Base-by-base conservation (phyloP, 345 rosid genomes). In the Kernera saxatilis region DNA sequence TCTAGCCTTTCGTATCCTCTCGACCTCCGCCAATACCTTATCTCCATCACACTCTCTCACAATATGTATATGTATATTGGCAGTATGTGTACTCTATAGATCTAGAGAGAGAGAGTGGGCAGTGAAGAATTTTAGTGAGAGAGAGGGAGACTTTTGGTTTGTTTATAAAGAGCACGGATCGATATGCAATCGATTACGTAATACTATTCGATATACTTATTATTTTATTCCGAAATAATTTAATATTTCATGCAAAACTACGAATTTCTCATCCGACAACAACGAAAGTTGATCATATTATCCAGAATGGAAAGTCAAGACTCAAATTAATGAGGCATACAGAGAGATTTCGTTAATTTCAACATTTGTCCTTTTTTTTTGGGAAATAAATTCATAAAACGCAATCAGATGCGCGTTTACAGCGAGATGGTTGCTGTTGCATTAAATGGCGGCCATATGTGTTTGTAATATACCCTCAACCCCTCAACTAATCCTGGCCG, bases 1-100 rank as follows among this genome's bases (percentile, higher is more conserved):
- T 77, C 68, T 3, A 86, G 53, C 69, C 82, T 79, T 74, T 80
- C 64, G 86, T 86, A 88, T 50, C 85, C 77, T 72, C 74, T 71
- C 32, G 15, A 29, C 65, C 77, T 72, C 30, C 69, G 62, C 86
- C 85, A 88, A 78, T 70, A 84, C 27, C 78, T 67, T 36, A 70
- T 48, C 67, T 71, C 70, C 76, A 76, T 56, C 30, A 41, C 27
- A 12, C 51, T 13, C 56, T 73, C 50, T 54, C 50, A 4, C 39
- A 11, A 13, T 36, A 3, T 54, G 6, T 43, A 9, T 26, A 33
- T 46, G 32, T 58, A 13, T 1, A 13, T 14, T 26, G 1, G 0
- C 7, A 3, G 5, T 53, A n/a, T 15, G 0, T 49, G 11, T 32
- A 13, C n/a, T 46, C 30, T 40, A 51, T 12, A 46, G 23, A 37